phyloP scores from a whole-genome alignment of 306 rosid species.

The Prunus davidiana region DNA sequence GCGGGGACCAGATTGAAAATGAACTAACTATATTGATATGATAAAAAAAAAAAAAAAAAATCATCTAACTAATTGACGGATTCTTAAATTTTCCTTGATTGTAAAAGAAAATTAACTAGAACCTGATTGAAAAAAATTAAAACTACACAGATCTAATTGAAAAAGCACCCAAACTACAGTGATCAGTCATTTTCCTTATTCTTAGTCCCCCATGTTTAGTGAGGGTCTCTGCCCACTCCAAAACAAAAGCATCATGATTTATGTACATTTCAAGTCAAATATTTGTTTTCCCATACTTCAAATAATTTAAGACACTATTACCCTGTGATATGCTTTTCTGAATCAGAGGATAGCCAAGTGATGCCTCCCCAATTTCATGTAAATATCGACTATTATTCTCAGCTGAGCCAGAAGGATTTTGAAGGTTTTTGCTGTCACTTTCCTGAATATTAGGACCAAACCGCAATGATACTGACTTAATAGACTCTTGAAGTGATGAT shows the following conservation, averaged over 20 bases:
- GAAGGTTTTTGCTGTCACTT: conserved; percentile 17
- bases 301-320: background rate
- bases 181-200: background rate
- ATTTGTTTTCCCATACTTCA: background rate
- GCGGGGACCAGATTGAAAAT: background rate
- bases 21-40: background rate
- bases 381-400: conserved; percentile 22
- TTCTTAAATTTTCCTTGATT: background rate
- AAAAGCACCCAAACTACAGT: background rate
- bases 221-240: background rate
- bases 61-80: background rate
- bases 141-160: background rate
- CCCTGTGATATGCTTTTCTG: conserved; percentile 25
- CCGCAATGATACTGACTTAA: conserved; percentile 30
- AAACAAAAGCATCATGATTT: background rate
- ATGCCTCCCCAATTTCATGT: conserved; percentile 31
- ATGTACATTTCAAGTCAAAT: background rate
- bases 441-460: conserved; percentile 31
- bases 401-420: conserved; percentile 31
- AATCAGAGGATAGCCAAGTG: conserved; percentile 51
- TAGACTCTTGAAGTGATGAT: conserved; percentile 41
- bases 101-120: background rate
- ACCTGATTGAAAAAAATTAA: background rate
- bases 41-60: background rate
- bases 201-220: background rate